Evolutionary conservation across 371 early-diverging fungal genomes (phyloP), one percentile per base, ranked within the genome.

Genomic region (Actinomortierella ambigua): DNA sequence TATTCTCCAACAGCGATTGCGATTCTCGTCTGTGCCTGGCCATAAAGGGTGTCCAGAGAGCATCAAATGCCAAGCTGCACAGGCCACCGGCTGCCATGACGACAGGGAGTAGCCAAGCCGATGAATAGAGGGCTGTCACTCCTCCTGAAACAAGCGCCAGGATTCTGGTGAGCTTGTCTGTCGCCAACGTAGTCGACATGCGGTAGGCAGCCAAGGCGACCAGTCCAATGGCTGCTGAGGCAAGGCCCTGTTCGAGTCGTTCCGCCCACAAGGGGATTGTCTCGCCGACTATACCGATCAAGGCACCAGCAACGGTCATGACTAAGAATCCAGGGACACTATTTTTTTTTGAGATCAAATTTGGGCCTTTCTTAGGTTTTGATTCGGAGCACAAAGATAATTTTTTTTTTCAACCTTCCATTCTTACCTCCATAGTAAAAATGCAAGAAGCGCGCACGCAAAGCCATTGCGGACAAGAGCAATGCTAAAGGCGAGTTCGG

Each of bases 131-230:
- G 28, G 77, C 79, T 1, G 83, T 75, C 46, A 77, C 43, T 13
- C 68, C 53, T 15, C 77, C 81, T 13, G 82, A 58, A 2, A 84
- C 22, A 13, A 78, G 57, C 13, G 69, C 75, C 3, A 83, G 29
- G 13, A 76, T 28, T n/a, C 63, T 50, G 0, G 73, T 69, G 14
- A 79, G 44, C 24, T 63, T 77, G 55, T 82, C 83, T 3, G 60
- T 65, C 8, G 81, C 64, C 24, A 86, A 51, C 27, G 81, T 70
- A 28, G 59, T 70, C 18, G 76, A 69, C 57, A 88, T 78, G 39
- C 77, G 75, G 56, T 70, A 79, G 2, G 81, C 86, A 0, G 88
- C 87, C 22, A 83, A 62, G 1, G 86, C 85, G 0, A 85, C 81
- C 9, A 88, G 76, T 8, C 84, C 87, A 39, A 88, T 75, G 3